Conservation (phyloP, 2,329 filamentous ascomycete species). For the Colletotrichum zoysiae region DNA sequence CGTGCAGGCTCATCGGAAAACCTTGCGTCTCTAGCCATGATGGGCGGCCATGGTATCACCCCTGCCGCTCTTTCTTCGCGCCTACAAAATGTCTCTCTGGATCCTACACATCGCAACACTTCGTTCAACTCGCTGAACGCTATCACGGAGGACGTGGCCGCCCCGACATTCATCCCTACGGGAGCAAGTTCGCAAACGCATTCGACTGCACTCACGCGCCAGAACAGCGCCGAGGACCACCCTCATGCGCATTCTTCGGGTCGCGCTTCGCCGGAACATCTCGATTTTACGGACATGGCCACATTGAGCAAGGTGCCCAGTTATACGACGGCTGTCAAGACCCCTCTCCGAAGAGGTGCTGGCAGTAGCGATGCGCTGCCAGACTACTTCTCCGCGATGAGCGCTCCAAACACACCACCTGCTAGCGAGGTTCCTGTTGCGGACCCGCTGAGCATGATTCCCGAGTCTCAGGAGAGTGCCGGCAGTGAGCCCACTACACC, state of each 20-base stretch:
- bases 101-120: slow-evolving; percentile 59
- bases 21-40: slow-evolving; percentile 67
- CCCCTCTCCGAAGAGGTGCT: slow-evolving; percentile 67
- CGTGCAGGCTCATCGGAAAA: slow-evolving; percentile 87
- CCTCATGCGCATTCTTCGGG: slow-evolving; percentile 55
- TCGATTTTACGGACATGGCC: slow-evolving; percentile 70
- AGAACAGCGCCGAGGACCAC: slow-evolving; percentile 64
- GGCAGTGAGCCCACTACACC: slow-evolving; percentile 36
- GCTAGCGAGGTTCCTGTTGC: slow-evolving; percentile 47
- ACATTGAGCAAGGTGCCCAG: slow-evolving; percentile 81
- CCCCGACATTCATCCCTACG: slow-evolving; percentile 56
- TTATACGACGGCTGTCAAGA: slow-evolving; percentile 79
- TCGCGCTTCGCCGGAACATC: slow-evolving; percentile 67
- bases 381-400: slow-evolving; percentile 74
- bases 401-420: slow-evolving; percentile 63
- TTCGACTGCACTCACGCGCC: slow-evolving; percentile 64
- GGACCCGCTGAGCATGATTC: slow-evolving; percentile 48
- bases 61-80: slow-evolving; percentile 72
- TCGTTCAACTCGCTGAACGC: slow-evolving; percentile 61
- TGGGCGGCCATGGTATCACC: slow-evolving; percentile 56
- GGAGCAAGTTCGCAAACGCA: slow-evolving; percentile 56
- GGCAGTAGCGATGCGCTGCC: slow-evolving; percentile 67
- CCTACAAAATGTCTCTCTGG: slow-evolving; percentile 76
- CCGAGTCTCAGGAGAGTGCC: slow-evolving; percentile 43
- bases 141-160: slow-evolving; percentile 58